phyloP scores from a whole-genome alignment of 768 basidiomycete genomes.

The Tulasnella calospora region DNA sequence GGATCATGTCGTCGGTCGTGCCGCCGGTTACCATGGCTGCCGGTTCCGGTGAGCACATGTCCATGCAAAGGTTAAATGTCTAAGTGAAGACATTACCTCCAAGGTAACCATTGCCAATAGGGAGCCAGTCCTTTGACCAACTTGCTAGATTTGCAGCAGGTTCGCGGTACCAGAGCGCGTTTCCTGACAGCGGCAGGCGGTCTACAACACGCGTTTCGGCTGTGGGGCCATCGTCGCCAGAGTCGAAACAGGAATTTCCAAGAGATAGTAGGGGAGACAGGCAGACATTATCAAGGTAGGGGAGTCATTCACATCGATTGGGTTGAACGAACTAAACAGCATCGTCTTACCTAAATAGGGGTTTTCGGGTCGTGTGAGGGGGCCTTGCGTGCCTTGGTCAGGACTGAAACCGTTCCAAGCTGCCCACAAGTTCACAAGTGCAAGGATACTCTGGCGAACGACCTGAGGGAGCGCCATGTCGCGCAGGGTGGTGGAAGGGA shows the following conservation, averaged over 20 bases:
- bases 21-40: slow-evolving; percentile 64
- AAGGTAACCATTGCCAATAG: slow-evolving; percentile 69
- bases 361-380: slow-evolving; percentile 3
- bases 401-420: neutral
- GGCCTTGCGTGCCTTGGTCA: slow-evolving; percentile 10
- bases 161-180: slow-evolving; percentile 61
- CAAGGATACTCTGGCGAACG: neutral
- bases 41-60: neutral
- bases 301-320: neutral
- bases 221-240: neutral
- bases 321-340: neutral
- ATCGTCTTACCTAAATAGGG: neutral
- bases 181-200: slow-evolving; percentile 57
- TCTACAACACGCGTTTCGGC: neutral
- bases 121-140: slow-evolving; percentile 61
- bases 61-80: neutral
- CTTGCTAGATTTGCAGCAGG: slow-evolving; percentile 43
- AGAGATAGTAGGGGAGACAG: neutral
- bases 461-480: neutral
- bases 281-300: neutral
- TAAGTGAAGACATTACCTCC: slow-evolving; percentile 21
- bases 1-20: slow-evolving; percentile 53
- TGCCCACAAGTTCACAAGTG: slow-evolving; percentile 5
- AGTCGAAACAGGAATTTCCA: neutral
- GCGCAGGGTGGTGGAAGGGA: neutral